A percentile compares a stretch with the other conserved stretches of the same genome.
Evolutionary conservation across 1,284 basidiomycete genomes (phyloP).

Genomic region (Puccinia hordei): DNA sequence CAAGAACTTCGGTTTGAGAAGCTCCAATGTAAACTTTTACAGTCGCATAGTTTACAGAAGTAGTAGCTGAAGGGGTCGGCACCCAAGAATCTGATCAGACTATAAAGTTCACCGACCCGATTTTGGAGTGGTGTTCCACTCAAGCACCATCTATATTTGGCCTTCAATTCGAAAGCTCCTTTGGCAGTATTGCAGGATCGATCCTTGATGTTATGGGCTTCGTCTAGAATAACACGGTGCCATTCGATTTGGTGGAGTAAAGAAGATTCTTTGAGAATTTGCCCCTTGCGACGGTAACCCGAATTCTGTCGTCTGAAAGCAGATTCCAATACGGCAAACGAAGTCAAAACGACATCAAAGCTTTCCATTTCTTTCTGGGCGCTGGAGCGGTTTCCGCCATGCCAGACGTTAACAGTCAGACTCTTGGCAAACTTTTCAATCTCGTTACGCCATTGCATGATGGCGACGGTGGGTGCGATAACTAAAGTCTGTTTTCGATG

Average conservation of each 20-base stretch:
- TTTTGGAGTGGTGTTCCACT: constrained; percentile 84
- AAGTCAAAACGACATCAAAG: constrained; percentile 73
- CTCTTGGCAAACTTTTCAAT: constrained; percentile 66
- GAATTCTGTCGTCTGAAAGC: constrained; percentile 88
- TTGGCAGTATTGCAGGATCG: constrained; percentile 93
- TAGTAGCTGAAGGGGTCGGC: constrained; percentile 51
- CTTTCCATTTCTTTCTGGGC: constrained; percentile 72
- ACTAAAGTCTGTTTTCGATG: constrained; percentile 49
- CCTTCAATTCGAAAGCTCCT: constrained; percentile 83
- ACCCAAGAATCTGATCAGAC: constrained; percentile 66
- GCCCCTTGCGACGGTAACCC: constrained; percentile 83
- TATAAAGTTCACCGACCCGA: constrained; percentile 94
- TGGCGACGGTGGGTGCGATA: constrained; percentile 72
- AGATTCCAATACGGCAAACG: constrained; percentile 79
- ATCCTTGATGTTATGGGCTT: constrained; percentile 91
- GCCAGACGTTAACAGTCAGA: constrained; percentile 79
- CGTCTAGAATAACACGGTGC: constrained; percentile 75
- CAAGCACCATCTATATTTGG: constrained; percentile 87
- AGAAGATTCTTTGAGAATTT: constrained; percentile 84
- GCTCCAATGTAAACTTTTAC: constrained; percentile 86
- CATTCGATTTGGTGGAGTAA: constrained; percentile 82
- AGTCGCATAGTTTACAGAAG: constrained; percentile 63
- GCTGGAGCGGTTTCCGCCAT: constrained; percentile 68
- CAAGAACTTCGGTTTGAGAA: constrained; percentile 81
- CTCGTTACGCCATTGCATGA: constrained; percentile 99